Evolutionary conservation across 1,284 basidiomycete genomes (phyloP).

Genomic region (Wallemia ichthyophaga): DNA sequence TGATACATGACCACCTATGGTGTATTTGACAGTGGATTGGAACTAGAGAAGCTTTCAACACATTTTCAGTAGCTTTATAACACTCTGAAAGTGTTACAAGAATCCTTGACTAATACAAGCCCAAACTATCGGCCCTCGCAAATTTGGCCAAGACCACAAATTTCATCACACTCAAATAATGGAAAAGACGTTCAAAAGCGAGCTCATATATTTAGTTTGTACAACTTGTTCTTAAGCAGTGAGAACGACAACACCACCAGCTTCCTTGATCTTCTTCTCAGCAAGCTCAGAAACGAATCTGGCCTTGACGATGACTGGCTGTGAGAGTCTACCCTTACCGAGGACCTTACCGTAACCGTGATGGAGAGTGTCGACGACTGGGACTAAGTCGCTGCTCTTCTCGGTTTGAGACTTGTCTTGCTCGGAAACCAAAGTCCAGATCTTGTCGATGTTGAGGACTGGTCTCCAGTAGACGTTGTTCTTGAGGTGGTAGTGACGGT

Average conservation of each 20-base stretch:
- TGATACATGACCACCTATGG: too few species aligned
- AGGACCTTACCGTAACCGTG: slow-evolving; percentile 75
- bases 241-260: slow-evolving; percentile 70
- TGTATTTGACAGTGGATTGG: too few species aligned
- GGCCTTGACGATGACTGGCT: slow-evolving; percentile 84
- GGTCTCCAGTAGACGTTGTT: slow-evolving; percentile 72
- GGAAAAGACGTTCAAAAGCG: neutral
- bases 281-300: slow-evolving; percentile 67
- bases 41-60: too few species aligned
- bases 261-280: slow-evolving; percentile 73
- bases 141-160: too few species aligned
- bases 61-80: too few species aligned
- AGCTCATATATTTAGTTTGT: neutral
- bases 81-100: too few species aligned
- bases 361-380: slow-evolving; percentile 61
- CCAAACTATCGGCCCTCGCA: too few species aligned
- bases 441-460: slow-evolving; percentile 88
- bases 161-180: too few species aligned
- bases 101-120: too few species aligned
- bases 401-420: slow-evolving; percentile 41
- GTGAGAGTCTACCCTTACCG: slow-evolving; percentile 57
- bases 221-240: slow-evolving; percentile 26
- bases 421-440: slow-evolving; percentile 13
- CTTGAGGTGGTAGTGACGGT: slow-evolving; percentile 90
- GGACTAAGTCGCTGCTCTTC: slow-evolving; percentile 37